Evolutionary conservation across 2,329 filamentous ascomycete genomes (phyloP).

Genomic region (Furcasterigmium sp.): DNA sequence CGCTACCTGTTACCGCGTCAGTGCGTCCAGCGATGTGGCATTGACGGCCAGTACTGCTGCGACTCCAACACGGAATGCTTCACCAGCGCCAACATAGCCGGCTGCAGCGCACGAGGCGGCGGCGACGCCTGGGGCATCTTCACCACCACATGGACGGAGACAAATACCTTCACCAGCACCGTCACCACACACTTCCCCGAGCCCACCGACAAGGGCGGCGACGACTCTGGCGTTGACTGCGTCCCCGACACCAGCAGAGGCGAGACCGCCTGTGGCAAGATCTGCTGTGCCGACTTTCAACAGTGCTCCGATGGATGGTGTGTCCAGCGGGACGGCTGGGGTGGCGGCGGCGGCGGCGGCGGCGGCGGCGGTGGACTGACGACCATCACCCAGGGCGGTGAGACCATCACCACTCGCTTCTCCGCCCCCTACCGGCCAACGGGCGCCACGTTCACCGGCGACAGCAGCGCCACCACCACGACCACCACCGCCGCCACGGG

Average conservation of each 20-base stretch:
- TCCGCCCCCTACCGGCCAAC: slow-evolving; percentile 47
- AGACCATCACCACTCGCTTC: slow-evolving; percentile 49
- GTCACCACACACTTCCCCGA: slow-evolving; percentile 42
- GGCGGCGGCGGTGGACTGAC: slow-evolving; percentile 32
- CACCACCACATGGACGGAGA: slow-evolving; percentile 58
- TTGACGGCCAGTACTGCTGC: slow-evolving; percentile 52
- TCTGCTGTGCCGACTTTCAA: slow-evolving; percentile 67
- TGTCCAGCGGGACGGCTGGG: slow-evolving; percentile 31
- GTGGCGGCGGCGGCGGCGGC: slow-evolving; percentile 17
- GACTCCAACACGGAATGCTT: slow-evolving; percentile 41
- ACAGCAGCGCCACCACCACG: slow-evolving; percentile 42
- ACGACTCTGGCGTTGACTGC: slow-evolving; percentile 35
- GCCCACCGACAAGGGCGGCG: slow-evolving; percentile 21
- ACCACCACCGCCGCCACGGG: slow-evolving; percentile 48
- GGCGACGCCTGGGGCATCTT: slow-evolving; percentile 28
- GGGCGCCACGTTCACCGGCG: slow-evolving; percentile 43
- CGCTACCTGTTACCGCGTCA: slow-evolving; percentile 44
- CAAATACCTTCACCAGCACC: slow-evolving; percentile 55
- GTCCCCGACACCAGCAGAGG: slow-evolving; percentile 40
- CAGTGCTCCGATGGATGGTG: slow-evolving; percentile 63
- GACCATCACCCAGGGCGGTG: slow-evolving; percentile 38
- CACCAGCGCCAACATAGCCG: slow-evolving; percentile 44
- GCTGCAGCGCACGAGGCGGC: slow-evolving; percentile 34
- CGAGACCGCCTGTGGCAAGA: slow-evolving; percentile 58
- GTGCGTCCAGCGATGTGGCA: slow-evolving; percentile 50